Evolutionary conservation across 495 filamentous ascomycete genomes (phyloP).

Genomic region (Aspergillus avenaceus): DNA sequence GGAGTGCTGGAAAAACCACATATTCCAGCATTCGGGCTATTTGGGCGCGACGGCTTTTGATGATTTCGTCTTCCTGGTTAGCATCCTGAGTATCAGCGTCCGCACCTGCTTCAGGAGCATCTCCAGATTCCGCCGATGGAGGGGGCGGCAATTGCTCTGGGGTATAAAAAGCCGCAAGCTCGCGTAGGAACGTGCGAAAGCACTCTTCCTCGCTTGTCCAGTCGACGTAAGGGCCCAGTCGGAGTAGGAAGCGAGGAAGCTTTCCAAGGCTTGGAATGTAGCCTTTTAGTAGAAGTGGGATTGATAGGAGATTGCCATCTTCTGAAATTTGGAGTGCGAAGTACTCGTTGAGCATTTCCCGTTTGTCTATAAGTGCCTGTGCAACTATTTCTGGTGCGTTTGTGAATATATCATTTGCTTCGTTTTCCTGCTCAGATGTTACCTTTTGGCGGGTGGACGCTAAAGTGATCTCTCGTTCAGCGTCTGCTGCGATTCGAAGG

Average conservation of each 20-base stretch:
- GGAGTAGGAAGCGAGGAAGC: constrained; percentile 81
- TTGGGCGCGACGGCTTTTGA: constrained; percentile 58
- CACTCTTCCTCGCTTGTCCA: constrained; percentile 84
- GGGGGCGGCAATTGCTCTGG: constrained; percentile 73
- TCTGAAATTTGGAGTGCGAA: constrained; percentile 81
- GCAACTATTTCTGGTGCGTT: constrained; percentile 61
- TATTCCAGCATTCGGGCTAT: constrained; percentile 72
- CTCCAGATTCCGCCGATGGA: constrained; percentile 22
- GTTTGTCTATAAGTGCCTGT: constrained; percentile 61
- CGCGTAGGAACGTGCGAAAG: constrained; percentile 78
- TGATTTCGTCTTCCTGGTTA: constrained; percentile 40
- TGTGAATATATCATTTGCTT: constrained; percentile 57
- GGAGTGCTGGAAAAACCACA: constrained; percentile 83
- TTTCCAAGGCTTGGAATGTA: constrained; percentile 84
- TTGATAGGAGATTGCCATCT: constrained; percentile 67
- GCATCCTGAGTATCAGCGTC: constrained; percentile 8
- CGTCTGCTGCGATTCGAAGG: constrained; percentile 66
- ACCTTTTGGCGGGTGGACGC: constrained; percentile 6
- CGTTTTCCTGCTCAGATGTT: constrained; percentile 16
- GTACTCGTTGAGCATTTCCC: constrained; percentile 90
- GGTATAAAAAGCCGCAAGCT: constrained; percentile 89
- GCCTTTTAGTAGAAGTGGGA: constrained; percentile 84
- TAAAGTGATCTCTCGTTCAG: constrained; percentile 48
- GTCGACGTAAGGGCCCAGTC: constrained; percentile 82
- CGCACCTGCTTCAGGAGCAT: constrained; percentile 1